A percentile compares a stretch with the other conserved stretches of the same genome.
These are phyloP conservation scores for Jacaranda mimosifolia DNA, from an alignment of 257 asterid genomes.

Conservation along the genomic window DNA sequence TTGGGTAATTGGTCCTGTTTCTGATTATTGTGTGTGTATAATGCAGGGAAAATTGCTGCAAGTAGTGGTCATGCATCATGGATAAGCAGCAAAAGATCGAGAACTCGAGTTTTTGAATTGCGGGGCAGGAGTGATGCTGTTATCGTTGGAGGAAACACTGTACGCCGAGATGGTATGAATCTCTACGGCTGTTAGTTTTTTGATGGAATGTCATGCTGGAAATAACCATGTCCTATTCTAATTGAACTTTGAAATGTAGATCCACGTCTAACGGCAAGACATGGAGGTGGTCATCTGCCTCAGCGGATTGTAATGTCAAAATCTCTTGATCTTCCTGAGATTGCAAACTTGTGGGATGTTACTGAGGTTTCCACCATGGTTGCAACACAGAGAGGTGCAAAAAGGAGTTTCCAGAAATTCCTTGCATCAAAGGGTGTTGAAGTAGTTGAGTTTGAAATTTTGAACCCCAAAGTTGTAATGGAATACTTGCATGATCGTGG, in stretches of 20 bases:
- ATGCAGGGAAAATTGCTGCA: slow-evolving; percentile 92
- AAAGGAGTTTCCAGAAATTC: slow-evolving; percentile 79
- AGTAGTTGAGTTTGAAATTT: slow-evolving; percentile 90
- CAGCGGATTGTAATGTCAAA: slow-evolving; percentile 88
- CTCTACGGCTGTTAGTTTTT: slow-evolving; percentile 41
- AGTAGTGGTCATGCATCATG: slow-evolving; percentile 98
- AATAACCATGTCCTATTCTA: slow-evolving; percentile 35
- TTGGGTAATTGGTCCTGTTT: slow-evolving; percentile 19
- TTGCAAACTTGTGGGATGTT: slow-evolving; percentile 89
- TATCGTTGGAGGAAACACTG: slow-evolving; percentile 98
- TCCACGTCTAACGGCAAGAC: slow-evolving; percentile 96
- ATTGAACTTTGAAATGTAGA: slow-evolving; percentile 58
- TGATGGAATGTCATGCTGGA: slow-evolving; percentile 30
- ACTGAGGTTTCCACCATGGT: slow-evolving; percentile 86
- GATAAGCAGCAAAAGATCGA: slow-evolving; percentile 91
- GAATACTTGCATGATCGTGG: slow-evolving; percentile 92
- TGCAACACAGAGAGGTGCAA: slow-evolving; percentile 96
- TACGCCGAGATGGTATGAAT: slow-evolving; percentile 91
- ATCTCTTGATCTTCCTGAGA: slow-evolving; percentile 94
- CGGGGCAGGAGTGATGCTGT: slow-evolving; percentile 99
- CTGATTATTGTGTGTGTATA: slow-evolving; percentile 8
- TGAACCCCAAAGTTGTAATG: slow-evolving; percentile 86
- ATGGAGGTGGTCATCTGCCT: slow-evolving; percentile 97
- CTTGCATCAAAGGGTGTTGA: slow-evolving; percentile 98
- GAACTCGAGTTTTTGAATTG: slow-evolving; percentile 85